Evolutionary conservation across 257 asterid genomes (phyloP).

Genomic region (Ligustrum vulgare): DNA sequence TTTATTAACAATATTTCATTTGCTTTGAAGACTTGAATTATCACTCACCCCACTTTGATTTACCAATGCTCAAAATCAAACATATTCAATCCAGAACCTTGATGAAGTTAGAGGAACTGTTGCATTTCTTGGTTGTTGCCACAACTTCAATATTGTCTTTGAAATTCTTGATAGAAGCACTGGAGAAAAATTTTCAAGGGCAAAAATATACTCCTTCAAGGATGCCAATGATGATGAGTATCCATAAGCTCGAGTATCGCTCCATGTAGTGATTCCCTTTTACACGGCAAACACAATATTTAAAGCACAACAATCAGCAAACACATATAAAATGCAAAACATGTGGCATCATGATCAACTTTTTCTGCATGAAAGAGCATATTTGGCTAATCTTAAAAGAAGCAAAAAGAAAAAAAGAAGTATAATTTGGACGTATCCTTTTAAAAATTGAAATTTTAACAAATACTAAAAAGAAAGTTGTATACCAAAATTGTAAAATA

Average conservation of each 20-base stretch:
- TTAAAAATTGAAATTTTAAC: too few species aligned
- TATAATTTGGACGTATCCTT: too few species aligned
- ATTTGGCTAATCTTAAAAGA: too few species aligned
- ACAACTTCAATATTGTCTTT: neutral
- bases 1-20: neutral
- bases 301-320: neutral
- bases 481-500: too few species aligned
- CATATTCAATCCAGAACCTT: neutral
- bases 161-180: neutral
- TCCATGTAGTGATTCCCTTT: slow-evolving; percentile 70
- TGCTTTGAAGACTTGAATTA: neutral
- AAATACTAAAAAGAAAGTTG: too few species aligned
- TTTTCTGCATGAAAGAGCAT: too few species aligned
- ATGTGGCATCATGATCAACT: neutral
- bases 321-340: neutral
- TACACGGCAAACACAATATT: slow-evolving; percentile 20
- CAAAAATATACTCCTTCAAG: slow-evolving; percentile 68
- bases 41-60: neutral
- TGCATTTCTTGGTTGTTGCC: slow-evolving; percentile 6
- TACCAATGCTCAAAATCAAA: neutral
- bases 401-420: too few species aligned
- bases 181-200: slow-evolving; percentile 46
- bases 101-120: neutral
- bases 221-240: slow-evolving; percentile 62
- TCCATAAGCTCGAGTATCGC: slow-evolving; percentile 66